Percentiles rank a stretch among this genome's conserved stretches.
Evolutionary conservation across 345 rosid species (phyloP).

Genomic region (Acer yangbiense): DNA sequence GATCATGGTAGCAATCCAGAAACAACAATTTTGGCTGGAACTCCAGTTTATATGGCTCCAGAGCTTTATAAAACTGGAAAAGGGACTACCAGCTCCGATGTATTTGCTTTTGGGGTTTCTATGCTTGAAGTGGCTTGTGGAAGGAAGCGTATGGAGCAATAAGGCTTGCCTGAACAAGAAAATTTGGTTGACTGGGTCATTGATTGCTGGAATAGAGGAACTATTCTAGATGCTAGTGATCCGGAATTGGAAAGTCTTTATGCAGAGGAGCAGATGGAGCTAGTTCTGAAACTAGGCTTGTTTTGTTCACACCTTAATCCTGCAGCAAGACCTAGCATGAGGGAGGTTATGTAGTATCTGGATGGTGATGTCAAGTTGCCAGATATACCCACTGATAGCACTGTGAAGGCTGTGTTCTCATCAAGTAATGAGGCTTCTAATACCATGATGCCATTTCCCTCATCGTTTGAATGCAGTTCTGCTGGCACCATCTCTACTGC

Average conservation of each 20-base stretch:
- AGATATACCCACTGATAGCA: too few species aligned
- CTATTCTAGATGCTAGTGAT: conserved; percentile 31
- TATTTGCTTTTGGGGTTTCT: conserved; percentile 45
- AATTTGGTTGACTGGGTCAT: conserved; percentile 42
- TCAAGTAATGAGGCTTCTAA: too few species aligned
- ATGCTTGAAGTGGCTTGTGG: conserved; percentile 48
- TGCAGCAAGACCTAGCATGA: conserved; percentile 21
- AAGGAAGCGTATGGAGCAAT: conserved; percentile 33
- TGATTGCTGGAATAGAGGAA: conserved; percentile 24
- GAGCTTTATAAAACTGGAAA: conserved; percentile 19
- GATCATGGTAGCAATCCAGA: conserved; percentile 43
- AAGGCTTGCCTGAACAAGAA: conserved; percentile 11
- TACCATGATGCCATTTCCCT: too few species aligned
- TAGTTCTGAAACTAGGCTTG: conserved; percentile 24
- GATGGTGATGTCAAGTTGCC: too few species aligned
- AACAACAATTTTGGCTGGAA: conserved; percentile 43
- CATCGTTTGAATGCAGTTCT: too few species aligned
- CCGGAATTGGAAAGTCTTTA: conserved; percentile 1
- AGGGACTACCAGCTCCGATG: conserved; percentile 38
- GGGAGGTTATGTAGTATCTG: conserved; percentile 29
- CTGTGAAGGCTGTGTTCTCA: too few species aligned
- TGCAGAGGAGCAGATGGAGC: conserved; percentile 18
- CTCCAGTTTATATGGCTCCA: conserved; percentile 43
- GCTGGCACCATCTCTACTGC: conserved; percentile 23
- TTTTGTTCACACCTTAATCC: conserved; percentile 23